phyloP scores from a whole-genome alignment of 2,329 filamentous ascomycete genomes.

The Penicillium sp. region DNA sequence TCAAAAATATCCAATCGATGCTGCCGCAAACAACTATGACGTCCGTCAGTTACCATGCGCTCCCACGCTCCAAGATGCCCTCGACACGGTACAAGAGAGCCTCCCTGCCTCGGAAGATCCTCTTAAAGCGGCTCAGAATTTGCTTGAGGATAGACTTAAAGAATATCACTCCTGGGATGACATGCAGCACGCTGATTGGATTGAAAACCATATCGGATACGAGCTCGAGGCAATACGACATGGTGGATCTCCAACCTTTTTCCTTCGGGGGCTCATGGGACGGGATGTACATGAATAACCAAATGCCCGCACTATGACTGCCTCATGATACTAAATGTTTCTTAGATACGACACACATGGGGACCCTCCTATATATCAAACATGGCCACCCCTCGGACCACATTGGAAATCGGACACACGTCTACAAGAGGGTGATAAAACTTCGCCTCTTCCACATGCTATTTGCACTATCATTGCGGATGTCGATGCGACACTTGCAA shows the following conservation, averaged over 20 bases:
- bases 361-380: too few relatives aligned
- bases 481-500: not conserved
- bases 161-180: not conserved
- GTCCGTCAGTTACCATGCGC: not conserved
- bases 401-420: too few relatives aligned
- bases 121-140: not conserved
- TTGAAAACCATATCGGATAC: not conserved
- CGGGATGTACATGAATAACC: not conserved
- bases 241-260: not conserved
- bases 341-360: not conserved
- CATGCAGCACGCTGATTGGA: not conserved
- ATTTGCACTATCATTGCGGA: not conserved
- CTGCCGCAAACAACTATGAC: not conserved
- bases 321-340: not conserved
- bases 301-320: not conserved
- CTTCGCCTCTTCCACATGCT: not conserved
- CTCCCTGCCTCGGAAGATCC: not conserved
- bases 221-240: not conserved
- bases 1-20: slow-evolving; percentile 1
- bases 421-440: too few relatives aligned
- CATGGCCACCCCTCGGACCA: too few relatives aligned
- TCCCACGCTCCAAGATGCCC: not conserved
- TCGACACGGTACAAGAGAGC: not conserved
- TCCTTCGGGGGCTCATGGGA: too few relatives aligned
- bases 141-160: slow-evolving; percentile 1